These are phyloP conservation scores for Stagonosporopsis vannaccii DNA, from an alignment of 2,329 filamentous ascomycete species.

Conservation along the genomic window DNA sequence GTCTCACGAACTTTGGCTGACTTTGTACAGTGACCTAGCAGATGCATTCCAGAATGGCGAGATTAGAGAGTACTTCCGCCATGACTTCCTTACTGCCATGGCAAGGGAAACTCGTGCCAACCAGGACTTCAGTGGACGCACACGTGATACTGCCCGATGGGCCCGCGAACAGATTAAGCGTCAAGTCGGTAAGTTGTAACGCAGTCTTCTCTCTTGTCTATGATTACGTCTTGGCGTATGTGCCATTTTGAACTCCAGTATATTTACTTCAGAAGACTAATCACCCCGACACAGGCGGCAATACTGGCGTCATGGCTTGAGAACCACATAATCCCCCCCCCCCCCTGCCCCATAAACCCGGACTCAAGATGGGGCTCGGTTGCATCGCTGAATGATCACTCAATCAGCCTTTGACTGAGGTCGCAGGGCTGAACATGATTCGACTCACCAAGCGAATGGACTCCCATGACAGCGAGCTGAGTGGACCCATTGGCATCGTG, in stretches of 20 bases:
- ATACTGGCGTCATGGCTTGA: slow-evolving; percentile 48
- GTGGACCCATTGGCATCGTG: background rate
- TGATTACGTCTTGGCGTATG: background rate
- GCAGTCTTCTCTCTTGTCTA: background rate
- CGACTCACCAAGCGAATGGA: slow-evolving; percentile 4
- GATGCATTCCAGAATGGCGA: slow-evolving; percentile 93
- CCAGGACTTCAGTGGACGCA: slow-evolving; percentile 83
- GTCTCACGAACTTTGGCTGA: slow-evolving; percentile 44
- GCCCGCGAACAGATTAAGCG: slow-evolving; percentile 97
- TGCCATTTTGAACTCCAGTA: slow-evolving; percentile 14
- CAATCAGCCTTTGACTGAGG: slow-evolving; percentile 27
- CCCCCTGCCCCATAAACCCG: slow-evolving; percentile 21
- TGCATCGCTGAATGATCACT: slow-evolving; percentile 25
- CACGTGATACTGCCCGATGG: slow-evolving; percentile 95
- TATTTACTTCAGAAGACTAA: slow-evolving; percentile 31
- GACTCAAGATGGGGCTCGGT: slow-evolving; percentile 22
- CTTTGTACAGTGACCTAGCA: slow-evolving; percentile 76
- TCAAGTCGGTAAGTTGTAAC: slow-evolving; percentile 63
- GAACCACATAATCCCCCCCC: slow-evolving; percentile 9
- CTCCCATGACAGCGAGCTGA: background rate
- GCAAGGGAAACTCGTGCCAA: slow-evolving; percentile 92
- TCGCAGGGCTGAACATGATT: slow-evolving; percentile 6
- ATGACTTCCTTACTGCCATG: slow-evolving; percentile 88
- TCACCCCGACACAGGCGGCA: slow-evolving; percentile 38
- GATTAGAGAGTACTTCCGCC: slow-evolving; percentile 81